Evolutionary conservation across 257 asterid species (phyloP).

Genomic region (Nicotiana undulata): DNA sequence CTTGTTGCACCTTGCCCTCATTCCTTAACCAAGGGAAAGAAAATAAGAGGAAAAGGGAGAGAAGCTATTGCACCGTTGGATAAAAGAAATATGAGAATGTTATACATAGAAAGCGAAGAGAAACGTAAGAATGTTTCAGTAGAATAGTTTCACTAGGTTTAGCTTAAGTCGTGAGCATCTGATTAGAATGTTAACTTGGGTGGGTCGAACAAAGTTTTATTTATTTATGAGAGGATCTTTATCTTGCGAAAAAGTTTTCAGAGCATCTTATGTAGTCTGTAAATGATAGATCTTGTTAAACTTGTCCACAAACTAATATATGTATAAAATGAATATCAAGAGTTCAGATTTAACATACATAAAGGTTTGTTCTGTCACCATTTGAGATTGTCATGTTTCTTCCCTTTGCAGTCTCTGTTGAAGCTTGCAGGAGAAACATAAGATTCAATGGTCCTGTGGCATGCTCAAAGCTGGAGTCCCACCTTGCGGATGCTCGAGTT

Average conservation of each 20-base stretch:
- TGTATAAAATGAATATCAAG: not conserved
- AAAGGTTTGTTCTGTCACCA: not conserved
- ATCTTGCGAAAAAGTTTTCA: not conserved
- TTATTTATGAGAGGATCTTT: not conserved
- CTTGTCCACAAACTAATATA: not conserved
- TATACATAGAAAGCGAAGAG: not conserved
- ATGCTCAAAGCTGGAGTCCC: constrained; percentile 82
- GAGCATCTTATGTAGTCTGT: not conserved
- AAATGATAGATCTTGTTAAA: not conserved
- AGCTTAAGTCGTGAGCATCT: not conserved
- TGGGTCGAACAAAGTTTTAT: not conserved
- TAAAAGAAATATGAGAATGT: not conserved
- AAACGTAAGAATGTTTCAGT: not conserved
- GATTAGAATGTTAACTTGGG: not conserved
- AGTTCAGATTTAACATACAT: not conserved
- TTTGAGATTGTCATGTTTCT: not conserved
- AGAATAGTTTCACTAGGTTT: not conserved
- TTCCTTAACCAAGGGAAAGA: not conserved
- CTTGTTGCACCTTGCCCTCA: not conserved
- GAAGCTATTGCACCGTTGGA: not conserved
- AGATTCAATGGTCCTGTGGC: constrained; percentile 86
- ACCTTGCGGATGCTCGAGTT: constrained; percentile 81
- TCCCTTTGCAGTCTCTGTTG: constrained; percentile 67
- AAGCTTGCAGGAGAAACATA: constrained; percentile 87
- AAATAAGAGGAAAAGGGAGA: not conserved